These are phyloP conservation scores for Aegilops umbellulata DNA, from an alignment of 176 grass and related monocot species.

Conservation along the genomic window DNA sequence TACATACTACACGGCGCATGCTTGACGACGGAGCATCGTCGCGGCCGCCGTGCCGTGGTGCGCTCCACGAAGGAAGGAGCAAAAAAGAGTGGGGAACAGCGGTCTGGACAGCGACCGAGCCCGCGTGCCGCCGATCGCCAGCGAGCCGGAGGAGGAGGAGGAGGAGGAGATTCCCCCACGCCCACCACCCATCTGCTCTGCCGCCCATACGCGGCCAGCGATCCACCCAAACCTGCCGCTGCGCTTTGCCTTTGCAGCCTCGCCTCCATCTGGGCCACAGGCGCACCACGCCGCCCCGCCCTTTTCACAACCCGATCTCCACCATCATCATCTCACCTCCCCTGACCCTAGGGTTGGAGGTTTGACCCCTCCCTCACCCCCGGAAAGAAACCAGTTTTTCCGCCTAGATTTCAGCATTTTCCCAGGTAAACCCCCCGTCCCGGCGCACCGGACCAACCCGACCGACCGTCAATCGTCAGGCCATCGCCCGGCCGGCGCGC, in stretches of 20 bases:
- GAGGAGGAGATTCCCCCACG: background rate
- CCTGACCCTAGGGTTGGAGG: background rate
- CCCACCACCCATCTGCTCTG: background rate
- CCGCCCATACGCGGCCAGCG: background rate
- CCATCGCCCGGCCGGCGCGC: too few relatives aligned
- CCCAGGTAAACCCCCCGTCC: background rate
- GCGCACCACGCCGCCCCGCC: background rate
- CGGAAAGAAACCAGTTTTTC: conserved; percentile 10
- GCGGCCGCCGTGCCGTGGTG: background rate
- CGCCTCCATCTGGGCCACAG: background rate
- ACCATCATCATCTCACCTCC: conserved; percentile 7
- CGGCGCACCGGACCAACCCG: background rate
- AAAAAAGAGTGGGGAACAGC: background rate
- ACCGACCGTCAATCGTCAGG: background rate
- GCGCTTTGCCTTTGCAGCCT: background rate
- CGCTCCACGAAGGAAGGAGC: too few relatives aligned
- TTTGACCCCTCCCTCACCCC: background rate
- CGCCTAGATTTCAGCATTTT: background rate
- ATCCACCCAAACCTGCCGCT: background rate
- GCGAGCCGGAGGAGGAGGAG: conserved; percentile 2
- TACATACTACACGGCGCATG: too few relatives aligned
- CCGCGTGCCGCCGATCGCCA: background rate
- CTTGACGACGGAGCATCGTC: background rate
- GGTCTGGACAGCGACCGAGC: background rate
- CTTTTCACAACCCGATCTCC: background rate